Evolutionary conservation across 805 yeast genomes (phyloP).

Genomic region (Saccharomycopsis vini): DNA sequence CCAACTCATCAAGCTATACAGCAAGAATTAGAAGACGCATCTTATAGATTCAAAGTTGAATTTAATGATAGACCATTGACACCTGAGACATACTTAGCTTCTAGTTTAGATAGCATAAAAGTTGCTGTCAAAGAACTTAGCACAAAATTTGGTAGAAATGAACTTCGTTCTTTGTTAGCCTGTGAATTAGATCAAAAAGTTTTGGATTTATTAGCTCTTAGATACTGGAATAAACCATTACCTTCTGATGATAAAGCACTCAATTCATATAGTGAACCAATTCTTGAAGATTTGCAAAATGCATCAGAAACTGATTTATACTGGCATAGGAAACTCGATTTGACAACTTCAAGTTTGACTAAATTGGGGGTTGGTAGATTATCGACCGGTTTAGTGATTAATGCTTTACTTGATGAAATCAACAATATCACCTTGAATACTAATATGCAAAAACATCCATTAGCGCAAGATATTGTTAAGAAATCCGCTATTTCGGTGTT

Average conservation of each 20-base stretch:
- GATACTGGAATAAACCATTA: conserved; percentile 80
- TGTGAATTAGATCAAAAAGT: conserved; percentile 85
- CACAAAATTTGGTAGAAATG: conserved; percentile 72
- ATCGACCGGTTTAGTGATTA: conserved; percentile 74
- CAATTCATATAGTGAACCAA: conserved; percentile 33
- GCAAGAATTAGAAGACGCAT: conserved; percentile 86
- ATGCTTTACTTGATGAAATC: conserved; percentile 70
- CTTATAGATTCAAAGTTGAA: conserved; percentile 90
- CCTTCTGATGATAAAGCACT: conserved; percentile 5
- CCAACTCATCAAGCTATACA: conserved; percentile 84
- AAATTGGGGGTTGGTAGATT: conserved; percentile 91
- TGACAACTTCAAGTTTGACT: conserved; percentile 75
- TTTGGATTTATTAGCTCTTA: conserved; percentile 74
- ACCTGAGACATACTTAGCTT: conserved; percentile 89
- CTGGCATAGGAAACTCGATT: conserved; percentile 84
- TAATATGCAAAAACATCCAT: conserved; percentile 74
- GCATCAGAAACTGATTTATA: conserved; percentile 59
- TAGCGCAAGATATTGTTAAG: conserved; percentile 69
- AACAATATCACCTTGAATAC: conserved; percentile 65
- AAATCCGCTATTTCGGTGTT: conserved; percentile 81
- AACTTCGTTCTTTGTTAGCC: conserved; percentile 68
- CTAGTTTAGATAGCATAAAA: conserved; percentile 80
- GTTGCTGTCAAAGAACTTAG: conserved; percentile 81
- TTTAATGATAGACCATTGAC: conserved; percentile 91
- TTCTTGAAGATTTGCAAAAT: conserved; percentile 46